phyloP scores from a whole-genome alignment of 805 yeast species.

The Cyberlindnera xishuangbannaensis region DNA sequence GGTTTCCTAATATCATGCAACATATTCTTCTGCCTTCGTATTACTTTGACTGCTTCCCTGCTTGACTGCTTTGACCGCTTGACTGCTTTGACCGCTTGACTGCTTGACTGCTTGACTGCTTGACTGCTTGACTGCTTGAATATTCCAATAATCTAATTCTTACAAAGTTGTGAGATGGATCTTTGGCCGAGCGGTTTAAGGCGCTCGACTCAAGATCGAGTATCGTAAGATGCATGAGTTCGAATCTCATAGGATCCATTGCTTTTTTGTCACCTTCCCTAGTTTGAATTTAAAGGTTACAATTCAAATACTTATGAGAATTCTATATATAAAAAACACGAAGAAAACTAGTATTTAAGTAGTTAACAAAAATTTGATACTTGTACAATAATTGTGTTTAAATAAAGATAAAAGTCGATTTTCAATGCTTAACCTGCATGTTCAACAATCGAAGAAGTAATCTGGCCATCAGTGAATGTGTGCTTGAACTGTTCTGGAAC shows the following conservation, averaged over 20 bases:
- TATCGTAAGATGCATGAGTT: constrained; percentile 22
- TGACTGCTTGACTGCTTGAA: too few species aligned
- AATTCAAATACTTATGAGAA: not conserved
- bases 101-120: too few species aligned
- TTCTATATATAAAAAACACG: too few species aligned
- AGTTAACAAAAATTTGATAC: not conserved
- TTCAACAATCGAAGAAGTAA: constrained; percentile 70
- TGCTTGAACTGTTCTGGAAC: constrained; percentile 92
- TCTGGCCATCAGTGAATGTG: constrained; percentile 51
- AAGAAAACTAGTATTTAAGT: too few species aligned
- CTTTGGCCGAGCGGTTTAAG: constrained; percentile 24
- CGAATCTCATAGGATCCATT: constrained; percentile 22
- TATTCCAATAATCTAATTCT: too few species aligned
- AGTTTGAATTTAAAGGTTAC: not conserved
- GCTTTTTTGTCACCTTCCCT: constrained; percentile 6
- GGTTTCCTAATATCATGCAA: too few species aligned
- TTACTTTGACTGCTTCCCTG: not conserved
- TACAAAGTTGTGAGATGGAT: constrained; percentile 11
- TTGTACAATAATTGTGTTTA: not conserved
- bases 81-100: too few species aligned
- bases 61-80: too few species aligned
- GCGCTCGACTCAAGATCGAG: constrained; percentile 23
- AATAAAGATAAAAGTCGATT: not conserved
- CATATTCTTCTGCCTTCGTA: not conserved
- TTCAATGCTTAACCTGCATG: constrained; percentile 64